Evolutionary conservation across 73 alveolate species (phyloP).

Genomic region (Blepharisma stoltei): DNA sequence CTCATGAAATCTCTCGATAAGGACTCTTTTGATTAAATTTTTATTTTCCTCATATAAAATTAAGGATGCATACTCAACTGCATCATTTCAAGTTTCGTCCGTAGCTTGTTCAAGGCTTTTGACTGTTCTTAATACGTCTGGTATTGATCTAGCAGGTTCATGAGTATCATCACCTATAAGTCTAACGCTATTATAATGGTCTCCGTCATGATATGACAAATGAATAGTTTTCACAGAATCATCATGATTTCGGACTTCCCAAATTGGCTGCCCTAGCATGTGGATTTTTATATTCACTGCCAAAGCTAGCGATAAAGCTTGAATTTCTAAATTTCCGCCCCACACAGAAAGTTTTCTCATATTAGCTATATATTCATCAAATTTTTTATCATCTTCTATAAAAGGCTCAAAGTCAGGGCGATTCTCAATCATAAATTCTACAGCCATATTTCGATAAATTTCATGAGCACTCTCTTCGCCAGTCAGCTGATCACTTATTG

Average conservation of each 20-base stretch:
- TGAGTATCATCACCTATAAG: slow-evolving; percentile 57
- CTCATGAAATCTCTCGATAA: not conserved
- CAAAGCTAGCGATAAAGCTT: slow-evolving; percentile 52
- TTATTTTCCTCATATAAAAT: not conserved
- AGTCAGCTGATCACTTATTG: slow-evolving; percentile 76
- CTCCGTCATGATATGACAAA: slow-evolving; percentile 77
- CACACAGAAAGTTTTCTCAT: slow-evolving; percentile 63
- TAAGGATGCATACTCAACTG: not conserved
- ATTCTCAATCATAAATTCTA: slow-evolving; percentile 55
- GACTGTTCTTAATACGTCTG: not conserved
- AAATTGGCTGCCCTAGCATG: slow-evolving; percentile 68
- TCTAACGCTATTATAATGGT: slow-evolving; percentile 77
- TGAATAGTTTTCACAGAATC: slow-evolving; percentile 59
- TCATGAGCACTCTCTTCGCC: slow-evolving; percentile 59
- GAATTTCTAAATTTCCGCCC: slow-evolving; percentile 83
- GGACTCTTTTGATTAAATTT: not conserved
- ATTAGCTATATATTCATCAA: slow-evolving; percentile 64
- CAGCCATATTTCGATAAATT: slow-evolving; percentile 55
- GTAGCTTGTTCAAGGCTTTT: not conserved
- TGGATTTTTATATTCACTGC: slow-evolving; percentile 65
- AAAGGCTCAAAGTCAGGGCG: slow-evolving; percentile 58
- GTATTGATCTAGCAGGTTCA: slow-evolving; percentile 33
- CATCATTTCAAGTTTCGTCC: not conserved
- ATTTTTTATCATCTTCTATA: slow-evolving; percentile 80
- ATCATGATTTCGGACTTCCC: slow-evolving; percentile 56